Evolutionary conservation across 805 yeast genomes (phyloP), one percentile per base, ranked within the genome.

Genomic region (Candida xiaguanensis): DNA sequence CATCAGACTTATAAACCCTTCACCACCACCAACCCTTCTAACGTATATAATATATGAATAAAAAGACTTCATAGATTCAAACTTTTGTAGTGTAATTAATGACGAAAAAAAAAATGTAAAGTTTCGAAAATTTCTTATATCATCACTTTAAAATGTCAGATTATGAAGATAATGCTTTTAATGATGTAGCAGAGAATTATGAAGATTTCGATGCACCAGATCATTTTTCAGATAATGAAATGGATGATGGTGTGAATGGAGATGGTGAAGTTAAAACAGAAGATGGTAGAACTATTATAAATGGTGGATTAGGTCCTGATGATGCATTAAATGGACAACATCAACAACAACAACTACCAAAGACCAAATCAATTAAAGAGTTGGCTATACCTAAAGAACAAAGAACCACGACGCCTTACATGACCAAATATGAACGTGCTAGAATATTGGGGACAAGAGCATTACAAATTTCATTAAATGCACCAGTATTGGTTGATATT

Each of bases 381-480:
- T 78, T 87, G 54, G 95, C 97, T 14, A 88, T 93, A 44, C 85
- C 96, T 41, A 86, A 78, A 51, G 95, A 87, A 16, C 70, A 85
- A 48, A 79, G 99, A 63, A 76, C 89, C 19, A 93, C 99, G 11
- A 93, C 99, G 4, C 99, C 99, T 39, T 93, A 91, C 61, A 90
- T 93, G 98, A 93, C 99, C 42, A 93, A 95, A 59, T 93, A 93
- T 62, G 99, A 93, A 72, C 78, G 97, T 53, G 99, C 99, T 6
- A 80, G 99, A 69, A 88, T 93, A 45, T 75, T 93, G 55, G 99
- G 99, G 19, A 93, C 99, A 8, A 78, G 99, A 54, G 99, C 99
- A 1, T 70, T 93, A 48, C 99, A 93, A 65, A 91, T 93, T 53
- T 88, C 97, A 19, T 85, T 93, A 86, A 93, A 93, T 59, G 99